Evolutionary conservation across 2,329 filamentous ascomycete species (phyloP).

Genomic region (Beauveria varroae): DNA sequence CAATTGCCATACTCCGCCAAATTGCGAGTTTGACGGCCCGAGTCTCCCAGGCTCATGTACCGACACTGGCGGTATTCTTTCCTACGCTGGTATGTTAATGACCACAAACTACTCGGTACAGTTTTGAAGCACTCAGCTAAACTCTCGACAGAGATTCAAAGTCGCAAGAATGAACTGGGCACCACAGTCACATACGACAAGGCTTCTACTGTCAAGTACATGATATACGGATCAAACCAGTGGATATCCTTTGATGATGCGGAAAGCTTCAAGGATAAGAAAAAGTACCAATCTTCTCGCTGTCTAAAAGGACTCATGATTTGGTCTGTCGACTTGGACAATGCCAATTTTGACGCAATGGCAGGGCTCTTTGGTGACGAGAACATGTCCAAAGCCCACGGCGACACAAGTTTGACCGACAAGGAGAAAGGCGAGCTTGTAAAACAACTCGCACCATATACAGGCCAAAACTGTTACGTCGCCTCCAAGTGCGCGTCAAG

Average conservation of each 20-base stretch:
- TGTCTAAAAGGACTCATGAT: conserved; percentile 21
- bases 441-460: conserved; percentile 17
- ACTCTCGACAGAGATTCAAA: conserved; percentile 24
- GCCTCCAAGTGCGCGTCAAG: conserved; percentile 14
- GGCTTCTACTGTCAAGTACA: conserved; percentile 25
- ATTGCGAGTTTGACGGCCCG: conserved; percentile 16
- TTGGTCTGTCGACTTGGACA: conserved; percentile 22
- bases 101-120: neutral
- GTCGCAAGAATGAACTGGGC: conserved; percentile 16
- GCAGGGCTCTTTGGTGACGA: conserved; percentile 17
- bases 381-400: conserved; percentile 2
- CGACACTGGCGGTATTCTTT: conserved; percentile 23
- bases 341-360: conserved; percentile 17
- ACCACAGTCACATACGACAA: conserved; percentile 18
- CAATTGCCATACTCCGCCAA: neutral
- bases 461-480: conserved; percentile 22
- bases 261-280: conserved; percentile 18
- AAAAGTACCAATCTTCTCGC: conserved; percentile 10
- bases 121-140: neutral
- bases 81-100: conserved; percentile 9
- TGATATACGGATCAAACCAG: conserved; percentile 25
- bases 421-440: conserved; percentile 11
- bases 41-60: conserved; percentile 20
- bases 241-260: conserved; percentile 32
- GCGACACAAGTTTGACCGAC: neutral